Base-by-base conservation (phyloP, 2,329 filamentous ascomycete species). In the Aspergillus hiratsukae region DNA sequence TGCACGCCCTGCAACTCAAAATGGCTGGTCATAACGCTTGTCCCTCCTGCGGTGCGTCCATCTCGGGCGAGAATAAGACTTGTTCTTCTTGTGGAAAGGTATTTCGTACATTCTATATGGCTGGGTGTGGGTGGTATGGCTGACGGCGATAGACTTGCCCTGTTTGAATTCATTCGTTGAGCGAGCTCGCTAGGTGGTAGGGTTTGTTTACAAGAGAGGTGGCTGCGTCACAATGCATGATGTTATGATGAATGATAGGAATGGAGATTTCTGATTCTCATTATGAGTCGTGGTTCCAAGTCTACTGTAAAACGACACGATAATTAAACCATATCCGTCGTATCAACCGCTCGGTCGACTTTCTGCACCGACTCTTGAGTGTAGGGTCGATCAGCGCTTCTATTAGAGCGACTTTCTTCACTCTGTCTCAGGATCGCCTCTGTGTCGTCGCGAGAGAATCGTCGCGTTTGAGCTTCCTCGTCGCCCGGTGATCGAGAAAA, bases 51-150 rank as follows among this genome's bases (percentile, higher is more conserved):
- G 62, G 61, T 46, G 60, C 64, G 40, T 41, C 54, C 37, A 67
- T 71, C 52, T 11, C 55, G 4, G 63, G 66, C 41, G 64, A 63
- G 11, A 63, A n/a, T 11, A 71, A 71, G 65, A 67, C 60, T 37
- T 71, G 68, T 55, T 21, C 7, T 46, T 61, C 66, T 31, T 71
- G 68, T 53, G 67, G 67, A 52, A 64, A 60, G 58, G 68, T 70
- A 57, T 45, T 25, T 53, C 31, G 1, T 17, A 5, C 31, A 8
- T 7, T 8, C 31, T 17, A 14, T 5, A 37, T 17, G 31, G 5
- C 14, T 17, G 14, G 4, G 10, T 14, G 29, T 31, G 23, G 23
- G 14, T 35, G 31, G 5, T 3, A 17, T 48, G 4, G 40, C 53
- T 63, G 43, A 54, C 27, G 41, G 7, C 29, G 35, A 46, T 57